Percentiles rank a stretch among this genome's conserved stretches.
Conservation (phyloP, 1,139 yeast genomes). For the Sugiyamaella neomexicana region DNA sequence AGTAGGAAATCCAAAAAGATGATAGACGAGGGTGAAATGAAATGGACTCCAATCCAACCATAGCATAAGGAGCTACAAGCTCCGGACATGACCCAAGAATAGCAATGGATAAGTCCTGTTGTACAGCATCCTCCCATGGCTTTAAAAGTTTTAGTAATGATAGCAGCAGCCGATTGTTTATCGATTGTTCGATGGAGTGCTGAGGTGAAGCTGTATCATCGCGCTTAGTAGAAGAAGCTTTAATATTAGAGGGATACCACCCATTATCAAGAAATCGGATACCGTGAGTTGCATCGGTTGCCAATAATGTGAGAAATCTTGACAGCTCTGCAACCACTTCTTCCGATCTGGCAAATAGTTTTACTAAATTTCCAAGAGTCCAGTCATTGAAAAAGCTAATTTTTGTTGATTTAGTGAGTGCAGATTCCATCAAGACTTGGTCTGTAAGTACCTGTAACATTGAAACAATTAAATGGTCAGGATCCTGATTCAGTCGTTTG, state of each 20-base stretch:
- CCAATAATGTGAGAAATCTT: slow-evolving; percentile 52
- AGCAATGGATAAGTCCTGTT: slow-evolving; percentile 55
- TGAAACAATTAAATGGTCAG: slow-evolving; percentile 48
- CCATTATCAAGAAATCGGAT: slow-evolving; percentile 62
- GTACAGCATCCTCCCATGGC: slow-evolving; percentile 76
- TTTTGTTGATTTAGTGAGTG: slow-evolving; percentile 68
- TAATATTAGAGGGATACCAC: slow-evolving; percentile 45
- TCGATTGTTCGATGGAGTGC: slow-evolving; percentile 15
- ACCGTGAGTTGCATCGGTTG: slow-evolving; percentile 58
- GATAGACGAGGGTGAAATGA: slow-evolving; percentile 68
- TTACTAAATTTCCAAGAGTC: slow-evolving; percentile 59
- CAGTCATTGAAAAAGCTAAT: slow-evolving; percentile 78
- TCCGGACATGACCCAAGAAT: slow-evolving; percentile 63
- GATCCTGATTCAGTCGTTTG: slow-evolving; percentile 59
- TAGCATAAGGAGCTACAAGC: slow-evolving; percentile 69
- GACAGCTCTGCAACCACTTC: slow-evolving; percentile 42
- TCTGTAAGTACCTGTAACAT: slow-evolving; percentile 53
- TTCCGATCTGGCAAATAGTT: slow-evolving; percentile 49
- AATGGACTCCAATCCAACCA: slow-evolving; percentile 43
- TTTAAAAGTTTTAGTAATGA: slow-evolving; percentile 64
- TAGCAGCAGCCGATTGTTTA: slow-evolving; percentile 61
- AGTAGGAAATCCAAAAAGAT: slow-evolving; percentile 80
- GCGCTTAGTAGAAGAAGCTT: slow-evolving; percentile 44
- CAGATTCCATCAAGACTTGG: slow-evolving; percentile 57
- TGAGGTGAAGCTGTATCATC: slow-evolving; percentile 28